Evolutionary conservation across 352 stramenopile species (phyloP), one percentile per base, ranked within the genome.

Genomic region (Thraustochytrium striatum): DNA sequence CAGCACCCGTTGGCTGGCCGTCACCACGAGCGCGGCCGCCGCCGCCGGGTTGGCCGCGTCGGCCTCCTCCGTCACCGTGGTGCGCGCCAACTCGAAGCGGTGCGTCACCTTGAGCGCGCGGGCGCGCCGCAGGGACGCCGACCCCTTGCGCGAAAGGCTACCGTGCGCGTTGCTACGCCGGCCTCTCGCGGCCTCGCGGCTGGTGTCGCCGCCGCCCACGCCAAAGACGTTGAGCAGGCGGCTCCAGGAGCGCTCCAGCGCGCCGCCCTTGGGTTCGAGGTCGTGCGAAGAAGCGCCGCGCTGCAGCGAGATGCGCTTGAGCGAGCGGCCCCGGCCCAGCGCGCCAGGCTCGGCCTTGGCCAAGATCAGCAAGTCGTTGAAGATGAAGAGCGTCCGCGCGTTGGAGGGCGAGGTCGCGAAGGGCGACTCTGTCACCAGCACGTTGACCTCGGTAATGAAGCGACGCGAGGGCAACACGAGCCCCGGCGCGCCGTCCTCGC

Each of bases 341-440:
- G 44, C 50, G 32, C 65, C 41, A 9, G 5, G 5, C 5, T 5
- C 16, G 13, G 44, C 28, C 39, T 61, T 75, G 44, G 65, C 65
- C 11, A 75, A 16, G 35, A 75, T 61, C 28, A 75, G 9, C 5
- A 61, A n/a, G 52, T 75, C 65, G 50, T 75, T 75, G 36, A 75
- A 75, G 30, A 75, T 70, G 65, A 75, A 75, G 0, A 75, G 44
- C 21, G 65, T 68, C 16, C 65, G 65, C 35, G 65, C 41, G 7
- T 58, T 5, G 13, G 65, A 39, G 5, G 21, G 16, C 7, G 39
- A 25, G 1, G 8, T 47, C 1, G 16, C 28, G 25, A 75, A 75
- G 9, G 65, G 65, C 1, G 21, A 3, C 7, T 3, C 50, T 30
- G 43, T 75, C n/a, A 75, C 43, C 11, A 61, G 33, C 0, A 75